phyloP scores from a whole-genome alignment of 1,284 basidiomycete species.

The Waitea zeae region DNA sequence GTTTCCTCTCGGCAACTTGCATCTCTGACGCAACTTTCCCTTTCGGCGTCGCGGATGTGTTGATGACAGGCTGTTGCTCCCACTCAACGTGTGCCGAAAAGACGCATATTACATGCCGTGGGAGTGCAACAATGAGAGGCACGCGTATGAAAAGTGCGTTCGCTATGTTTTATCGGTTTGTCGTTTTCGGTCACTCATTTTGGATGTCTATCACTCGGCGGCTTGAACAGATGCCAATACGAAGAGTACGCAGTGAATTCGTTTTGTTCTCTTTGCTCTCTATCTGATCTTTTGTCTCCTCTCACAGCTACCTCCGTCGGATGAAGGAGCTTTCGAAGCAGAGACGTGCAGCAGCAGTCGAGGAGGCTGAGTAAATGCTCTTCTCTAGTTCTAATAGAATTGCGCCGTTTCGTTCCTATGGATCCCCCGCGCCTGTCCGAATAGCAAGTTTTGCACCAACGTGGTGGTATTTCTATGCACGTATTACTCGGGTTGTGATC shows the following conservation, averaged over 20 bases:
- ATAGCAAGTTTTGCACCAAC: too few relatives aligned
- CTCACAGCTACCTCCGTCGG: constrained; percentile 57
- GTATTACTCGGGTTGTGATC: too few relatives aligned
- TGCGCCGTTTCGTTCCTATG: too few relatives aligned
- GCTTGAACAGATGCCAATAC: constrained; percentile 58
- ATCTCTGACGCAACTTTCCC: not conserved
- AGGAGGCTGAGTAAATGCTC: not conserved
- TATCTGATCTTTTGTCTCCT: constrained; percentile 5
- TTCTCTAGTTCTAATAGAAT: too few relatives aligned
- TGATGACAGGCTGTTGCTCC: constrained; percentile 58
- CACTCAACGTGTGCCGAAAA: constrained; percentile 68
- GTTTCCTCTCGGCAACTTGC: not conserved
- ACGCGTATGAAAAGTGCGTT: constrained; percentile 56
- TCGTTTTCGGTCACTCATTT: constrained; percentile 1
- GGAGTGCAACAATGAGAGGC: constrained; percentile 72
- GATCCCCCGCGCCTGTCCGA: too few relatives aligned
- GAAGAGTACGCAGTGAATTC: constrained; percentile 52
- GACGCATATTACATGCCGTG: constrained; percentile 61
- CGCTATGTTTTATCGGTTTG: constrained; percentile 3
- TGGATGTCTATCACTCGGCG: not conserved
- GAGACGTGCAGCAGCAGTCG: constrained; percentile 37
- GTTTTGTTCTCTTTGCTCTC: constrained; percentile 6
- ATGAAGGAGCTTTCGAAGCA: constrained; percentile 68
- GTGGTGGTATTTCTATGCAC: too few relatives aligned
- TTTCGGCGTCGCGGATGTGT: not conserved